These are phyloP conservation scores for Taiozyma sp. DNA, from an alignment of 1,139 yeast species.

Conservation along the genomic window DNA sequence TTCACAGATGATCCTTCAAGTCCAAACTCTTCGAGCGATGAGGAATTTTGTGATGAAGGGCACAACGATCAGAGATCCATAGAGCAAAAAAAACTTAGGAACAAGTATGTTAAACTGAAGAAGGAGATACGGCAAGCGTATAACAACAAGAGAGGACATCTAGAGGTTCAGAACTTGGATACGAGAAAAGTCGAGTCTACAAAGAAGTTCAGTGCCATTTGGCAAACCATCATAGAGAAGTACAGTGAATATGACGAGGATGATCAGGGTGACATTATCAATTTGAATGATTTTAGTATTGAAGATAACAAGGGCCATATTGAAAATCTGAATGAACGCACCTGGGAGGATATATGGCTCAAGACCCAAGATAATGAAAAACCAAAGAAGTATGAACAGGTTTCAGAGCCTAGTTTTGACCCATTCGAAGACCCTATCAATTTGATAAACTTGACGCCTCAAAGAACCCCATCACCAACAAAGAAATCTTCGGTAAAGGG, in stretches of 20 bases:
- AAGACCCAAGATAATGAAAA: conserved; percentile 1
- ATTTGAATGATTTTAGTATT: conserved; percentile 49
- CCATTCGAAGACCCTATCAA: conserved; percentile 22
- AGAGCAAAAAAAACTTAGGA: conserved; percentile 5
- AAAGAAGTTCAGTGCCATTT: conserved; percentile 24
- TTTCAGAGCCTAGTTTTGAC: conserved; percentile 1
- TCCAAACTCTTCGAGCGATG: not conserved
- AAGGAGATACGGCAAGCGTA: conserved; percentile 1
- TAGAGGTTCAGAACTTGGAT: conserved; percentile 2
- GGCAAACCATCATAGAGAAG: conserved; percentile 50
- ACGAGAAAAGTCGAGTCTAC: conserved; percentile 15
- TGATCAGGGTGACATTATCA: conserved; percentile 61
- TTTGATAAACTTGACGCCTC: conserved; percentile 21
- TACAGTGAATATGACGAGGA: conserved; percentile 46
- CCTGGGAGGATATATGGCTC: conserved; percentile 17
- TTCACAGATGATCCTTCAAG: not conserved
- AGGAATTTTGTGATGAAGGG: not conserved
- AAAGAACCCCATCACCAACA: not conserved
- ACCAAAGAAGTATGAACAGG: not conserved
- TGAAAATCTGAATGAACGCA: conserved; percentile 2
- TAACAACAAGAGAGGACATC: not conserved
- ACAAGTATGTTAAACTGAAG: conserved; percentile 6
- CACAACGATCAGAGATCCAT: conserved; percentile 5
- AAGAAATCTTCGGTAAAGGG: not conserved
- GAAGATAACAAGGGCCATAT: conserved; percentile 56